Evolutionary conservation across 2,329 filamentous ascomycete species (phyloP).

Genomic region (Allantophomopsis cytisporea): DNA sequence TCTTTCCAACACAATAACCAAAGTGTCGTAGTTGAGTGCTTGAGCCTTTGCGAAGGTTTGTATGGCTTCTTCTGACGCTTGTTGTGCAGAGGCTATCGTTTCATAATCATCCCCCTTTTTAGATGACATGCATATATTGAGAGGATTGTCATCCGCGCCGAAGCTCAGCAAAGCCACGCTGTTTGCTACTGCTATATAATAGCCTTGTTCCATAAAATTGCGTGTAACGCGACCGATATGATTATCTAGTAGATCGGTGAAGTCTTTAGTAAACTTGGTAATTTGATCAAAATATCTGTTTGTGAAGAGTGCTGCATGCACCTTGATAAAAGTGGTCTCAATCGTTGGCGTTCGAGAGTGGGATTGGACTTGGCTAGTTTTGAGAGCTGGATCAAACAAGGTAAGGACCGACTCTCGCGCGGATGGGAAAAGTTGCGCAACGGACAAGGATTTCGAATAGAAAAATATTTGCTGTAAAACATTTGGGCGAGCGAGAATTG

Average conservation of each 20-base stretch:
- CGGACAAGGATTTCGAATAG: slow-evolving; percentile 55
- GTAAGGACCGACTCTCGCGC: slow-evolving; percentile 55
- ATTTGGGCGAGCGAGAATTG: slow-evolving; percentile 58
- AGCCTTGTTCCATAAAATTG: slow-evolving; percentile 29
- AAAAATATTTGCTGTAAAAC: slow-evolving; percentile 55
- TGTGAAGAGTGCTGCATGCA: slow-evolving; percentile 52
- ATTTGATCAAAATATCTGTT: slow-evolving; percentile 32
- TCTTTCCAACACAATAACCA: slow-evolving; percentile 10
- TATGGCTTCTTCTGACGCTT: background rate
- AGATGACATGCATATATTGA: slow-evolving; percentile 7
- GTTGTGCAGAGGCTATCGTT: background rate
- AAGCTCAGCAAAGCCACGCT: slow-evolving; percentile 16
- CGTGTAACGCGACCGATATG: slow-evolving; percentile 39
- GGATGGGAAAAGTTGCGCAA: slow-evolving; percentile 47
- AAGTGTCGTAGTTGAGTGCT: slow-evolving; percentile 8
- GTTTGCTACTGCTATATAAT: slow-evolving; percentile 39
- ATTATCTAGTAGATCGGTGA: slow-evolving; percentile 36
- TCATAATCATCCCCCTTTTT: background rate
- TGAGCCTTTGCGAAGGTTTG: slow-evolving; percentile 10
- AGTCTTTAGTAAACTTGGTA: slow-evolving; percentile 28
- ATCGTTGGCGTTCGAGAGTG: slow-evolving; percentile 25
- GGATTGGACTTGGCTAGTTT: slow-evolving; percentile 17
- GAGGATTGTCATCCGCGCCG: slow-evolving; percentile 12
- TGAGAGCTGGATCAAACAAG: slow-evolving; percentile 43
- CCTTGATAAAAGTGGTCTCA: slow-evolving; percentile 48